These are phyloP conservation scores for Globisporangium parvum DNA, from an alignment of 352 stramenopile genomes.

Conservation along the genomic window DNA sequence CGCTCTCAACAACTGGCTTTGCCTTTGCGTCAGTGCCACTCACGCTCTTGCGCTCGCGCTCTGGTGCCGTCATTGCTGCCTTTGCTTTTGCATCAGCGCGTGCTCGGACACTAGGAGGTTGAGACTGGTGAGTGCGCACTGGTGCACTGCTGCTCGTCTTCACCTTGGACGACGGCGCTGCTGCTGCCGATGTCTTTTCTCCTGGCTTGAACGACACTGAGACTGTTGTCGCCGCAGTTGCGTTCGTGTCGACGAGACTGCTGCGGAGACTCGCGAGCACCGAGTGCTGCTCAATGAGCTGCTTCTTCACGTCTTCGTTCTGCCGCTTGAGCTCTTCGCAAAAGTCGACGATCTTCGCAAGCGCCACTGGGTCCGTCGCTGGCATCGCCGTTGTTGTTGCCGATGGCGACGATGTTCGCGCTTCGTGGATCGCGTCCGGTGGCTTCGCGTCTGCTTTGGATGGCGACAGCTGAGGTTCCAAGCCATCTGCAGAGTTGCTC, in stretches of 20 bases:
- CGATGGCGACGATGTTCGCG: not conserved
- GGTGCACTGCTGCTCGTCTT: not conserved
- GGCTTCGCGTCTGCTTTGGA: not conserved
- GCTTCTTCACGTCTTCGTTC: constrained; percentile 52
- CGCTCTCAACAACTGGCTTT: no score
- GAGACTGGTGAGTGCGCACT: no score
- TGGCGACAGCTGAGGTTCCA: not conserved
- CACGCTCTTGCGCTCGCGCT: not conserved
- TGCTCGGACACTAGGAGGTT: not conserved
- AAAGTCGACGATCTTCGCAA: constrained; percentile 46
- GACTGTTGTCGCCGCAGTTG: constrained; percentile 2
- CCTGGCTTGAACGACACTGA: not conserved
- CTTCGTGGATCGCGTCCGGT: not conserved
- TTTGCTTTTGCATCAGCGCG: not conserved
- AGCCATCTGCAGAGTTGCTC: no score
- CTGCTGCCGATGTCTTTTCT: not conserved
- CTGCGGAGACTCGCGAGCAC: constrained; percentile 28
- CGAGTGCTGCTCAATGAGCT: constrained; percentile 35
- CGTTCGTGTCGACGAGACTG: constrained; percentile 6
- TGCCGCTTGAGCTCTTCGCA: constrained; percentile 51
- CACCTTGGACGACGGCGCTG: not conserved
- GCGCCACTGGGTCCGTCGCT: constrained; percentile 18
- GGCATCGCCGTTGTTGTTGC: not conserved
- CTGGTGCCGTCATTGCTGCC: not conserved
- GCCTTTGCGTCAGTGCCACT: no score